A percentile compares a stretch with the other conserved stretches of the same genome.
Evolutionary conservation across 169 alveolate species (phyloP).

Genomic region (Eimeria maxima): DNA sequence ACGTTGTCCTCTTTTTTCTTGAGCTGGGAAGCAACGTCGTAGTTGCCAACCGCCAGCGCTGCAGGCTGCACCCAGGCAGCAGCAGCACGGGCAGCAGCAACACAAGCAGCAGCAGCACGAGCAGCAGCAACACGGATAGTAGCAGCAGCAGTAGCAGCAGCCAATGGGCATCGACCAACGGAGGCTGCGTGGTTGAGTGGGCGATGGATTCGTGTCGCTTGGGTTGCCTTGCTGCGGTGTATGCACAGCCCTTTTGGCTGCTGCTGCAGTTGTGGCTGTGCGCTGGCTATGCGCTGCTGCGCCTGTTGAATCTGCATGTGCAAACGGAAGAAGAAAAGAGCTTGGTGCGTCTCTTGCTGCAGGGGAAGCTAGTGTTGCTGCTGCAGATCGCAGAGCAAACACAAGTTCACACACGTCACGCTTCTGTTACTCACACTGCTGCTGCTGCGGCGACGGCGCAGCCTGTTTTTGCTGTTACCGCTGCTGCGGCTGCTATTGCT

Average conservation of each 20-base stretch:
- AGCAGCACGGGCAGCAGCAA: not conserved
- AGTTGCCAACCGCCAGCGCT: not conserved
- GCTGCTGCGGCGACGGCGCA: not conserved
- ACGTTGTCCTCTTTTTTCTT: not conserved
- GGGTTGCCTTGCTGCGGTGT: constrained; percentile 14
- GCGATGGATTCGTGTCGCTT: not conserved
- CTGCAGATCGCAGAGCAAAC: no score
- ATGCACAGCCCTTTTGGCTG: constrained; percentile 56
- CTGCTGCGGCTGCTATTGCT: no score
- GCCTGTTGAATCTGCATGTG: not conserved
- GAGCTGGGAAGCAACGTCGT: not conserved
- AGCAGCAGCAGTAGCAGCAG: no score
- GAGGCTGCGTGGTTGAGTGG: constrained; percentile 18
- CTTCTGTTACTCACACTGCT: not conserved
- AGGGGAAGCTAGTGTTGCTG: constrained; percentile 6
- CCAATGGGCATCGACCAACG: not conserved
- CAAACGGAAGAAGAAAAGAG: constrained; percentile 23
- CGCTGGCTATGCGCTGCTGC: constrained; percentile 13
- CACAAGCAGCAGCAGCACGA: constrained; percentile 49
- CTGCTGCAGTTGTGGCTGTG: constrained; percentile 34
- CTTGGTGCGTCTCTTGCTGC: not conserved
- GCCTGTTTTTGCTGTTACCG: no score
- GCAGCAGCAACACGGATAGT: not conserved
- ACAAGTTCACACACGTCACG: no score
- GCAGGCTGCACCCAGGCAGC: not conserved